Base-by-base conservation (phyloP, 306 rosid genomes). In the Vigna trinervia region DNA sequence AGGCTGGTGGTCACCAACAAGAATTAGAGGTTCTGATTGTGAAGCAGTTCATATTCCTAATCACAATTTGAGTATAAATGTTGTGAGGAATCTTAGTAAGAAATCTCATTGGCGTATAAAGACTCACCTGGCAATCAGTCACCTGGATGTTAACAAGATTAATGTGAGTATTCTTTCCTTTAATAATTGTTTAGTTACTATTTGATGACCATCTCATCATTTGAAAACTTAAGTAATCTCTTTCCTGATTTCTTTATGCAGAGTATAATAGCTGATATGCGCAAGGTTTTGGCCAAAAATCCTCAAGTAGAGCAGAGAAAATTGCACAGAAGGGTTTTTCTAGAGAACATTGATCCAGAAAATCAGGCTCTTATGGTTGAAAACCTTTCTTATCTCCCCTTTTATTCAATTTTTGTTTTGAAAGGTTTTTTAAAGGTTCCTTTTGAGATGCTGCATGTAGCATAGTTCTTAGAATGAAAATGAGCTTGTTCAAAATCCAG, bases 1-100 rank as follows among this genome's bases (percentile, higher is more conserved):
- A 76, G 97, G 99, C 56, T 96, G 99, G 98, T 96, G 99, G 98
- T 92, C 99, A 12, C 97, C 99, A 67, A 96, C 99, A 69, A 89
- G 91, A 64, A 90, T 96, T 71, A 88, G 98, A 88, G 99, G 98
- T 17, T 92, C 95, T 71, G 97, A 96, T 89, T 96, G 98, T 75
- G 99, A 96, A 92, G 98, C 99, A 69, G 90, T 96, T 69, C 97
- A 96, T 78, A 96, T 96, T 86, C 99, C 99, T 80, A 96, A 96
- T 78, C 97, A 96, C 90, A 91, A 88, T 81, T 92, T 96, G 83
- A 91, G 98, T 64, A 92, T 92, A 79, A 96, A 82, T 76, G 88
- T 96, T 81, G 99, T 96, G 86, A 85, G 96, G 74, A 96, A 96
- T 85, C 99, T 91, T 71, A 96, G 91, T 87, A 96, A 89, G 87